Evolutionary conservation across 192 early-diverging fungal species (phyloP), one percentile per base, ranked within the genome.

Genomic region (Umbelopsis ramanniana): DNA sequence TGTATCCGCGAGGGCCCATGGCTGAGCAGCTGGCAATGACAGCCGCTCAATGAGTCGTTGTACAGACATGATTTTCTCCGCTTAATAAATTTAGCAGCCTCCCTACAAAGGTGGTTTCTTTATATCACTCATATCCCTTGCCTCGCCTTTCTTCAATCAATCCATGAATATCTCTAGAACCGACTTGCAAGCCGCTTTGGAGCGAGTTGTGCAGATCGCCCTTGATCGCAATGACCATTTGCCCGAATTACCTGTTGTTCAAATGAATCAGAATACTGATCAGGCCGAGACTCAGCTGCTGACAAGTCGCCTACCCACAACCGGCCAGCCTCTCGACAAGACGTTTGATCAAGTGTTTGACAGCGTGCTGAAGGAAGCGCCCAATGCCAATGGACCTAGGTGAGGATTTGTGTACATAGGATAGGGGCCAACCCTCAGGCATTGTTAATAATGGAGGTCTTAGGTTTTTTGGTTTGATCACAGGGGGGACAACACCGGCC

Each of bases 401-500:
- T 63, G 33, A 19, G 29, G 3, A 5, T n/a, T 26, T 26, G 53
- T 14, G 22, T 54, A 24, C 24, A 50, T 21, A 50, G 4, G 48
- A 50, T 15, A 50, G 6, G 47, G 7, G 48, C 15, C 48, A 14
- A 12, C 19, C 12, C 4, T 14, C 2, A 10, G 6, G 15, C 47
- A 14, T 19, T 10, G 15, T 14, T 50, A 15, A 50, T 15, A 17
- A 19, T 50, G 15, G 75, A 76, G 0, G 76, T 0, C 77, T 86
- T 12, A 78, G 84, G 9, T 89, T 86, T 67, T 90, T 89, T 78
- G 86, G 88, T 0, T 79, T 90, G 6, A 84, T 90, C 6, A 87
- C 82, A 2, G 89, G 89, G 7, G 89, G 89, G 0, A 77, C 77
- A 8, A 88, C 89, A 2, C 82, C 83, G 6, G 83, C 84, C 1